Evolutionary conservation across 176 grass and related monocot genomes (phyloP).

Genomic region (Cenchrus fungigraminus): DNA sequence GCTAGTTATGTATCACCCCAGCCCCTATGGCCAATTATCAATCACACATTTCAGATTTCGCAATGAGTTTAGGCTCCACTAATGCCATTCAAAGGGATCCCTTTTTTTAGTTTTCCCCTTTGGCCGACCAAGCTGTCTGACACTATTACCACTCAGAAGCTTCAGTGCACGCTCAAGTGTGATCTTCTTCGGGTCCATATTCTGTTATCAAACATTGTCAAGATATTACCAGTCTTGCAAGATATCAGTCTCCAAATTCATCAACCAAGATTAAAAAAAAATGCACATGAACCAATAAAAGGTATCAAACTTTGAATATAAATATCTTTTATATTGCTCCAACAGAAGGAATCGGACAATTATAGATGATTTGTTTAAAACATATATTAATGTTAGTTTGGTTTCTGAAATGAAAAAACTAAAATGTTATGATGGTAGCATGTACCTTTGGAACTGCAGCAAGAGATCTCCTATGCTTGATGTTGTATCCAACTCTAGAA

Average conservation of each 20-base stretch:
- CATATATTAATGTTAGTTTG: not conserved
- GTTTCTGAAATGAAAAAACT: slow-evolving; percentile 12
- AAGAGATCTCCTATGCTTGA: slow-evolving; percentile 71
- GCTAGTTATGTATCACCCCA: not conserved
- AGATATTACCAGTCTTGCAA: slow-evolving; percentile 36
- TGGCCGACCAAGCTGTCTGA: slow-evolving; percentile 72
- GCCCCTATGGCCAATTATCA: not conserved
- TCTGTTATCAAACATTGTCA: slow-evolving; percentile 58
- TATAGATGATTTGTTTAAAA: not conserved
- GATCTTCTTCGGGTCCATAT: slow-evolving; percentile 54
- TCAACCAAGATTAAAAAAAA: not conserved
- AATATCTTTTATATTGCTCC: not conserved
- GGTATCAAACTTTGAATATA: not conserved
- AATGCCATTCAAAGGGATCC: slow-evolving; percentile 62
- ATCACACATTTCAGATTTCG: not conserved
- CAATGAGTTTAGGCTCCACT: not conserved
- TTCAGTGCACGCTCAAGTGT: slow-evolving; percentile 70
- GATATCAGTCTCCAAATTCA: slow-evolving; percentile 5
- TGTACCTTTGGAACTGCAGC: slow-evolving; percentile 78
- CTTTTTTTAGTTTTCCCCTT: slow-evolving; percentile 42
- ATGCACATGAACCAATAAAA: not conserved
- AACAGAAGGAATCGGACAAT: not conserved
- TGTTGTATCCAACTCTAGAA: slow-evolving; percentile 74
- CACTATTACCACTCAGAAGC: slow-evolving; percentile 72
- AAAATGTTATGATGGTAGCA: not conserved